Conservation (phyloP, 805 yeast species). For the Lipomyces spencermartinsiae region DNA sequence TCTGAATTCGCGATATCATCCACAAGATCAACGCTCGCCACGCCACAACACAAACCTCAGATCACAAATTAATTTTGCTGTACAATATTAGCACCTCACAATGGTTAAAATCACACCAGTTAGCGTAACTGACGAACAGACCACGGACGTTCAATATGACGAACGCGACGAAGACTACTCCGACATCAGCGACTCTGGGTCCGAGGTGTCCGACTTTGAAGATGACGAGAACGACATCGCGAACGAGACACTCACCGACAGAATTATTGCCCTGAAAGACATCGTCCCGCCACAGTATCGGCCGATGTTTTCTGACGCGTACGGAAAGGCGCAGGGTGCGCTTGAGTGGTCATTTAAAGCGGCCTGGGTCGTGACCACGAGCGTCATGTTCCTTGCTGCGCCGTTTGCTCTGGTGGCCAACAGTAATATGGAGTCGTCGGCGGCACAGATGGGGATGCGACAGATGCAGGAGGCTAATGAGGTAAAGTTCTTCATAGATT, state of each 20-base stretch:
- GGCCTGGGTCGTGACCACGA: slow-evolving; percentile 85
- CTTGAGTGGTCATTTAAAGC: slow-evolving; percentile 57
- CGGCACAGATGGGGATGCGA: slow-evolving; percentile 51
- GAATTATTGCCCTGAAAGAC: slow-evolving; percentile 90
- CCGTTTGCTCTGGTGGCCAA: slow-evolving; percentile 78
- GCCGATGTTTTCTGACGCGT: slow-evolving; percentile 50
- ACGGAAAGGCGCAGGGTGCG: slow-evolving; percentile 49
- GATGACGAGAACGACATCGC: slow-evolving; percentile 77
- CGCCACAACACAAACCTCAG: background rate
- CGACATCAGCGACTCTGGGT: slow-evolving; percentile 24
- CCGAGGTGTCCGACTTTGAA: slow-evolving; percentile 46
- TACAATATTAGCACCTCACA: background rate
- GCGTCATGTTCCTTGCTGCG: slow-evolving; percentile 85
- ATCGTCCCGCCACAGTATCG: slow-evolving; percentile 90
- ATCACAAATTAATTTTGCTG: background rate
- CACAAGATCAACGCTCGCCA: background rate
- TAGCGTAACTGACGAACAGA: slow-evolving; percentile 29
- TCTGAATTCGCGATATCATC: background rate
- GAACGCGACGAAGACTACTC: slow-evolving; percentile 37
- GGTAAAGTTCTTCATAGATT: slow-evolving; percentile 10
- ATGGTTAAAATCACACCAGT: slow-evolving; percentile 37
- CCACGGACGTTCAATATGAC: slow-evolving; percentile 21
- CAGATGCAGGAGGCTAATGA: slow-evolving; percentile 82
- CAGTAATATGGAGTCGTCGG: slow-evolving; percentile 18
- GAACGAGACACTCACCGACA: slow-evolving; percentile 83